These are phyloP conservation scores for Penicillium arizonense DNA, from an alignment of 495 filamentous ascomycete genomes.

Conservation along the genomic window DNA sequence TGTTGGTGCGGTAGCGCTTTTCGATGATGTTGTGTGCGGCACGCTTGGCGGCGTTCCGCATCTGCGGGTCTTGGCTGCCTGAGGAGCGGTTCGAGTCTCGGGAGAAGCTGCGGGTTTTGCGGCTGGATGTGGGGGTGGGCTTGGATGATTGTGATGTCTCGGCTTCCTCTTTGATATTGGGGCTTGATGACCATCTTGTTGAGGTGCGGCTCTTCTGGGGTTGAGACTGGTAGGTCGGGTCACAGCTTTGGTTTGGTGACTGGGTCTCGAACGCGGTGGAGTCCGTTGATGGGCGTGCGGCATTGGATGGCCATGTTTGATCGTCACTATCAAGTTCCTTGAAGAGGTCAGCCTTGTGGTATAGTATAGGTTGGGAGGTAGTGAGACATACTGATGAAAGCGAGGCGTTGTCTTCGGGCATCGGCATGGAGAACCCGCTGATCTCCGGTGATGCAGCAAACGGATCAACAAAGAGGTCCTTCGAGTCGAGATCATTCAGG, in stretches of 20 bases:
- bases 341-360: background rate
- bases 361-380: background rate
- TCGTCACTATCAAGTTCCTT: conserved; percentile 46
- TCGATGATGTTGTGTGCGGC: conserved; percentile 55
- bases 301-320: conserved; percentile 34
- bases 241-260: conserved; percentile 7
- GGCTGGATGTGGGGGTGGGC: conserved; percentile 15
- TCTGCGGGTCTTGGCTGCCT: conserved; percentile 20
- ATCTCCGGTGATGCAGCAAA: conserved; percentile 32
- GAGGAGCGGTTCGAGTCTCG: conserved; percentile 30
- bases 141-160: conserved; percentile 14
- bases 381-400: conserved; percentile 32
- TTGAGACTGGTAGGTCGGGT: conserved; percentile 15
- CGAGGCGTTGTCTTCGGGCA: conserved; percentile 32
- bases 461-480: conserved; percentile 36
- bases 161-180: conserved; percentile 33
- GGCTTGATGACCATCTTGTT: conserved; percentile 34
- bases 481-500: conserved; percentile 32
- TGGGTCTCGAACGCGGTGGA: conserved; percentile 14
- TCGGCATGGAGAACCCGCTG: conserved; percentile 38
- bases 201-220: conserved; percentile 14
- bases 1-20: conserved; percentile 52
- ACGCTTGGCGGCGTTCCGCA: conserved; percentile 46
- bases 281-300: conserved; percentile 24
- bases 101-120: conserved; percentile 34